phyloP scores from a whole-genome alignment of 495 filamentous ascomycete species.

The Penicillium antarcticum region DNA sequence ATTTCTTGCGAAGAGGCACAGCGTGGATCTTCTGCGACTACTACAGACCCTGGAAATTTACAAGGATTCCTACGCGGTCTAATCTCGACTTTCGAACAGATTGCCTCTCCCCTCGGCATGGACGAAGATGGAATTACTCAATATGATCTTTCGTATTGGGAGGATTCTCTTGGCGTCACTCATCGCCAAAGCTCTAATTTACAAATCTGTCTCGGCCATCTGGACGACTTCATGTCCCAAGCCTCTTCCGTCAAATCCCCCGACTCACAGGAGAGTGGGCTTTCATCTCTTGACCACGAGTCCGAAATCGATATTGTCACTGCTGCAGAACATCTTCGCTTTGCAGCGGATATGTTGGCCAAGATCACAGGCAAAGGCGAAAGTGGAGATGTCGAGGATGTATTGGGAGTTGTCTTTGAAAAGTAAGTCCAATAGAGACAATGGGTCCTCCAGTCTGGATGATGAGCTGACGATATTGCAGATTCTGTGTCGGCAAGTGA shows the following conservation, averaged over 20 bases:
- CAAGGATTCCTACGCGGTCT: constrained; percentile 65
- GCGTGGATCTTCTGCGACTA: not conserved
- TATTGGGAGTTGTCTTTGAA: constrained; percentile 95
- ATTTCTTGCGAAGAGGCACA: constrained; percentile 65
- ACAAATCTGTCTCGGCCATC: constrained; percentile 61
- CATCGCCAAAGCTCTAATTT: constrained; percentile 85
- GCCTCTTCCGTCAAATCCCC: constrained; percentile 9
- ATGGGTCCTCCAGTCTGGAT: not conserved
- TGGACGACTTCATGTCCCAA: constrained; percentile 64
- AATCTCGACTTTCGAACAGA: constrained; percentile 61
- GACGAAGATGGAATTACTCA: constrained; percentile 35
- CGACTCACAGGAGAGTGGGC: not conserved
- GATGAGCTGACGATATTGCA: constrained; percentile 28
- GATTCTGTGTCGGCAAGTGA: constrained; percentile 73
- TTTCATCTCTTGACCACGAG: constrained; percentile 18
- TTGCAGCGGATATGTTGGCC: constrained; percentile 74
- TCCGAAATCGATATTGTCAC: constrained; percentile 75
- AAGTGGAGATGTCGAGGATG: constrained; percentile 91
- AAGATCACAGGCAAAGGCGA: constrained; percentile 86
- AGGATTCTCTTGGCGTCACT: constrained; percentile 85
- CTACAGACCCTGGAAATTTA: constrained; percentile 60
- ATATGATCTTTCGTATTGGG: constrained; percentile 56
- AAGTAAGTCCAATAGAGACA: constrained; percentile 56
- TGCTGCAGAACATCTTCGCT: constrained; percentile 85
- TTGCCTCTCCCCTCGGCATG: constrained; percentile 59